A percentile compares a stretch with the other conserved stretches of the same genome.
Evolutionary conservation across 192 early-diverging fungal genomes (phyloP).

Genomic region (Coemansia sp.): DNA sequence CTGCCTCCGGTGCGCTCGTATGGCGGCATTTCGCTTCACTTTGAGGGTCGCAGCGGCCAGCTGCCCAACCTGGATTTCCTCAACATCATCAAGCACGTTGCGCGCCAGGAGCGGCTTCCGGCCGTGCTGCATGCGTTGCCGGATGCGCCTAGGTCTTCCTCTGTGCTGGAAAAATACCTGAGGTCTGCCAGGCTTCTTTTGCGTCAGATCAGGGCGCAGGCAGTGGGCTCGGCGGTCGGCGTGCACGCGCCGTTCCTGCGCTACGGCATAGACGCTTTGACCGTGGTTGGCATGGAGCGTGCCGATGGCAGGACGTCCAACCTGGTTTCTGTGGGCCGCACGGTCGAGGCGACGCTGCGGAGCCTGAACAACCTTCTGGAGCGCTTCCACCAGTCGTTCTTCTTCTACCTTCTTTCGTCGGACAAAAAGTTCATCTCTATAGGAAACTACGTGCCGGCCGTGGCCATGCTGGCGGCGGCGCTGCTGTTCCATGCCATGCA

Average conservation of each 20-base stretch:
- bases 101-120: constrained; percentile 51
- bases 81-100: constrained; percentile 66
- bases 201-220: constrained; percentile 36
- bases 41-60: constrained; percentile 88
- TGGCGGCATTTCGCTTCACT: constrained; percentile 66
- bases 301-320: constrained; percentile 2
- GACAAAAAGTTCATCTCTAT: constrained; percentile 79
- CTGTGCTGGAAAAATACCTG: constrained; percentile 17
- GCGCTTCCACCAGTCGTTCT: constrained; percentile 93
- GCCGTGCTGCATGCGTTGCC: constrained; percentile 43
- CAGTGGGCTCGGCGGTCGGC: constrained; percentile 37
- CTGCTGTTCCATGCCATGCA: constrained; percentile 66
- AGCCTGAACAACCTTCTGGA: constrained; percentile 91
- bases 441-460: constrained; percentile 83
- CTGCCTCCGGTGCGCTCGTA: constrained; percentile 62
- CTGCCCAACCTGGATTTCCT: constrained; percentile 89
- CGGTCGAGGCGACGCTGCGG: constrained; percentile 77
- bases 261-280: constrained; percentile 78
- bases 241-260: constrained; percentile 50
- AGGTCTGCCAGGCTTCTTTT: constrained; percentile 31
- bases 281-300: constrained; percentile 44
- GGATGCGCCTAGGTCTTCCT: constrained; percentile 15
- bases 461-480: constrained; percentile 71
- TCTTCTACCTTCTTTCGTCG: constrained; percentile 91
- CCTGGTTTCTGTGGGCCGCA: constrained; percentile 42